These are phyloP conservation scores for Nissolia schottii DNA, from an alignment of 306 rosid genomes.

Conservation along the genomic window DNA sequence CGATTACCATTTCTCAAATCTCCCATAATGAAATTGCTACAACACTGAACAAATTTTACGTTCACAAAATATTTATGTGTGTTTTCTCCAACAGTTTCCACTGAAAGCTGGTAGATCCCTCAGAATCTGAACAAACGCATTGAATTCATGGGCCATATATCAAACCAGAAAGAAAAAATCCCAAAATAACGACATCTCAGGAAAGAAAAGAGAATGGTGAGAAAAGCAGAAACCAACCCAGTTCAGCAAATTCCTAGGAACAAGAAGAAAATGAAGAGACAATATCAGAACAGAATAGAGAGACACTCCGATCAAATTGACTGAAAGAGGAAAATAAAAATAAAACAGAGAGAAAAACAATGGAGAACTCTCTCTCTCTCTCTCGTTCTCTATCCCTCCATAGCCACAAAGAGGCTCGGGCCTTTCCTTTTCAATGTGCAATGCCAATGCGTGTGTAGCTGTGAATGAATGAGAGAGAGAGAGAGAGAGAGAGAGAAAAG, in stretches of 20 bases:
- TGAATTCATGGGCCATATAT: conserved; percentile 18
- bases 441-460: neutral
- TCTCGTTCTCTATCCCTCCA: conserved; percentile 5
- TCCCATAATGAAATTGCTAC: neutral
- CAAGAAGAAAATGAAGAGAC: neutral
- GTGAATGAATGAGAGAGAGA: neutral
- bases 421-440: neutral
- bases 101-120: conserved; percentile 8
- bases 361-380: conserved; percentile 6
- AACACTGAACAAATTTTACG: conserved; percentile 25
- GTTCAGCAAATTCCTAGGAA: neutral
- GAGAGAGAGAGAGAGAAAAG: neutral
- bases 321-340: neutral
- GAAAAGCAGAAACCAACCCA: neutral
- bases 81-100: conserved; percentile 18
- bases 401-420: neutral
- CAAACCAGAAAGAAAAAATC: conserved; percentile 26
- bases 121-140: conserved; percentile 26
- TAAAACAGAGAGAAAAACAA: neutral
- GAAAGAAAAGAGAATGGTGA: neutral
- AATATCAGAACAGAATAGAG: neutral
- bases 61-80: conserved; percentile 18
- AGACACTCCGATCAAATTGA: neutral
- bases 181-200: neutral
- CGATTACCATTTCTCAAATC: neutral